Evolutionary conservation across 306 rosid species (phyloP).

Genomic region (Cercis canadensis): DNA sequence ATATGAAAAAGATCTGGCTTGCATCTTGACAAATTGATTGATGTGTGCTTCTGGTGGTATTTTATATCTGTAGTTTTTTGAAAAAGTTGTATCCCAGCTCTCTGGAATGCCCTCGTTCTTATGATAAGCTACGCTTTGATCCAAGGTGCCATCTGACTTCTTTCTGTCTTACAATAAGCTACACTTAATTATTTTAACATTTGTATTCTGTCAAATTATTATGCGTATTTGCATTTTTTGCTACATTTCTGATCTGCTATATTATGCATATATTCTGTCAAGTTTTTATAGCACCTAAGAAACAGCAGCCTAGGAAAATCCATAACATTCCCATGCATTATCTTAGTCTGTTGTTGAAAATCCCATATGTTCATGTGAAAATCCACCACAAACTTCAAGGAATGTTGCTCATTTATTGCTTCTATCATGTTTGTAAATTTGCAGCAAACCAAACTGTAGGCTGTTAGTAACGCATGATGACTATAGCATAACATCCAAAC

Average conservation of each 20-base stretch:
- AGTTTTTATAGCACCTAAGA: slow-evolving; percentile 22
- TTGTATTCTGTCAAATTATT: slow-evolving; percentile 13
- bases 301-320: slow-evolving; percentile 30
- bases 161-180: background rate
- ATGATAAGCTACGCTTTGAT: slow-evolving; percentile 92
- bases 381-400: background rate
- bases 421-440: slow-evolving; percentile 25
- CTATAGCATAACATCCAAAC: slow-evolving; percentile 85
- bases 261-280: background rate
- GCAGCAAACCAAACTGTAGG: slow-evolving; percentile 83
- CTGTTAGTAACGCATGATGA: slow-evolving; percentile 94
- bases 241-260: background rate
- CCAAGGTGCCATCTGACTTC: slow-evolving; percentile 68
- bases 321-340: slow-evolving; percentile 14
- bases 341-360: slow-evolving; percentile 31
- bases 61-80: slow-evolving; percentile 68
- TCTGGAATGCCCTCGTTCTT: slow-evolving; percentile 94
- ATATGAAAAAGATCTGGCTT: background rate
- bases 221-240: background rate
- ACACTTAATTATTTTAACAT: background rate
- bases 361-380: slow-evolving; percentile 12
- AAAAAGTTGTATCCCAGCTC: slow-evolving; percentile 75
- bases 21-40: slow-evolving; percentile 21
- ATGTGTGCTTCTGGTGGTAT: slow-evolving; percentile 37
- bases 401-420: slow-evolving; percentile 32